phyloP scores from a whole-genome alignment of 1,284 basidiomycete genomes.

The Heliocybe sulcata region DNA sequence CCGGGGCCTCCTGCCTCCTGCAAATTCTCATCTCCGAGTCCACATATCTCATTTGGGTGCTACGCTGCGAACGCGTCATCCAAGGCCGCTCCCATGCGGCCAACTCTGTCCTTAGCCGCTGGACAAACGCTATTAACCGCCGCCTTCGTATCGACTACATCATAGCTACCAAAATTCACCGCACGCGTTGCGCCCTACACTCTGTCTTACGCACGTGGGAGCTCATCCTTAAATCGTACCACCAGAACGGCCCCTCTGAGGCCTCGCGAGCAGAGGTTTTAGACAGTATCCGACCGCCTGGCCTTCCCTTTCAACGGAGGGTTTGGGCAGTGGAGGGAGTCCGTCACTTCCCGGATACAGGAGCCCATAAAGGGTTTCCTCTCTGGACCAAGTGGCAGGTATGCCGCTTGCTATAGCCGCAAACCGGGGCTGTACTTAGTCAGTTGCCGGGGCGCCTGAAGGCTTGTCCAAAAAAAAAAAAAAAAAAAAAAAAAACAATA shows the following conservation, averaged over 20 bases:
- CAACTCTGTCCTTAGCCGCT: background rate
- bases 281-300: background rate
- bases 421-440: too few species aligned
- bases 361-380: too few species aligned
- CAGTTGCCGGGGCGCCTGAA: too few species aligned
- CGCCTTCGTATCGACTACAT: background rate
- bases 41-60: slow-evolving; percentile 13
- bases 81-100: background rate
- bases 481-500: too few species aligned
- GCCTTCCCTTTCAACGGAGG: background rate
- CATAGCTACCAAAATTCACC: background rate
- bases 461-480: too few species aligned
- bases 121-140: background rate
- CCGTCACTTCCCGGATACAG: background rate
- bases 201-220: too few species aligned
- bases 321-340: background rate
- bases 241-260: too few species aligned
- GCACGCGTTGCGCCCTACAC: background rate
- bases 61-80: slow-evolving; percentile 13
- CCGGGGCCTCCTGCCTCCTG: slow-evolving; percentile 7
- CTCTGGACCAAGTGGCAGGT: too few species aligned
- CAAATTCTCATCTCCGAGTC: slow-evolving; percentile 12
- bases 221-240: too few species aligned
- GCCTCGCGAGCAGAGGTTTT: background rate
- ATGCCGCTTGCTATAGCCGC: too few species aligned